Conservation (phyloP, 2,329 filamentous ascomycete genomes). For the Xylariaceae sp. region DNA sequence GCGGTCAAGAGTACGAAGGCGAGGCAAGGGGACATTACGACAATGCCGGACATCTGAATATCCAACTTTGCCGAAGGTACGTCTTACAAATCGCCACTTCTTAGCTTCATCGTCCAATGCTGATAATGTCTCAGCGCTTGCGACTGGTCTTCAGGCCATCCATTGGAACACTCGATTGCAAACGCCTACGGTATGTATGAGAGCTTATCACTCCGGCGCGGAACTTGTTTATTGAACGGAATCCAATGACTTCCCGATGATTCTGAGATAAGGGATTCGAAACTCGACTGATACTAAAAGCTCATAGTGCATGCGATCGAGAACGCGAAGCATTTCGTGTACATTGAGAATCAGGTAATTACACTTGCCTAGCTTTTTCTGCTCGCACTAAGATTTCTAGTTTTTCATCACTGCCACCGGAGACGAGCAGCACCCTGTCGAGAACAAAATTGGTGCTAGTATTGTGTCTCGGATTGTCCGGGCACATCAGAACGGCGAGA, state of each 20-base stretch:
- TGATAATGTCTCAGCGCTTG: slow-evolving; percentile 37
- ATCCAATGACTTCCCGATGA: no score
- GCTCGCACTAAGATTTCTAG: slow-evolving; percentile 34
- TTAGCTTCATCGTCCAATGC: neutral
- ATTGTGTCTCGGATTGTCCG: slow-evolving; percentile 76
- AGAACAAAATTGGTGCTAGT: slow-evolving; percentile 74
- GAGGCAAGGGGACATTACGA: slow-evolving; percentile 20
- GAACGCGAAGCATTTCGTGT: slow-evolving; percentile 69
- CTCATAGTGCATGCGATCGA: slow-evolving; percentile 58
- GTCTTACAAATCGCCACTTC: neutral
- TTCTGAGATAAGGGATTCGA: no score
- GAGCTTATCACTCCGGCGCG: no score
- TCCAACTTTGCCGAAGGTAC: slow-evolving; percentile 53
- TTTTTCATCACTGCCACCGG: slow-evolving; percentile 85
- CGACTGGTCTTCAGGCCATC: slow-evolving; percentile 52
- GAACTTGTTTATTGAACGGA: no score
- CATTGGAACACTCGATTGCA: slow-evolving; percentile 72
- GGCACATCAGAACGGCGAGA: slow-evolving; percentile 62
- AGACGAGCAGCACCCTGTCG: slow-evolving; percentile 67
- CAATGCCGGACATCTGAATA: slow-evolving; percentile 32
- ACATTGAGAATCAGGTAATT: slow-evolving; percentile 70
- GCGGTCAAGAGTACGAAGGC: slow-evolving; percentile 3
- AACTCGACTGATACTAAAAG: no score
- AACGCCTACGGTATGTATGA: slow-evolving; percentile 64
- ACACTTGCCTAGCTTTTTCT: no score